These are phyloP conservation scores for Mycena vitilis DNA, from an alignment of 768 basidiomycete species.

Conservation along the genomic window DNA sequence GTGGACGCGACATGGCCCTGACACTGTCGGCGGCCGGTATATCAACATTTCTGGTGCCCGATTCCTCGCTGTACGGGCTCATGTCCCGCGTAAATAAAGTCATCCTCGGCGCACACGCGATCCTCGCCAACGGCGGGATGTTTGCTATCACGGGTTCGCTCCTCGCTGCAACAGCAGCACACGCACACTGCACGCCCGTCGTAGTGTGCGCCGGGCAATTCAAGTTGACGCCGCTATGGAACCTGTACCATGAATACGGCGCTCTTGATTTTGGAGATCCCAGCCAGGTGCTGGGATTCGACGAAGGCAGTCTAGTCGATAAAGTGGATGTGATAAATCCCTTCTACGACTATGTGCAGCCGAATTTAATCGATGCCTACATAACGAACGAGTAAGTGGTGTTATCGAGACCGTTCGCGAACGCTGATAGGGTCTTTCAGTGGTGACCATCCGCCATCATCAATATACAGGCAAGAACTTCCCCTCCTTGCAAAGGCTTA, in stretches of 20 bases:
- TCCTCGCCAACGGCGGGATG: conserved; percentile 96
- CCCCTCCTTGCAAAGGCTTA: conserved; percentile 19
- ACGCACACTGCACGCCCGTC: conserved; percentile 90
- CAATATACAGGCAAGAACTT: conserved; percentile 77
- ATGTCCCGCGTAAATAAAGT: conserved; percentile 99
- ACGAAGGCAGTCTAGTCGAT: conserved; percentile 83
- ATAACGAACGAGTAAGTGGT: conserved; percentile 94
- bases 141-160: conserved; percentile 90
- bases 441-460: conserved; percentile 96
- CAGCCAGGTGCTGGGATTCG: conserved; percentile 72
- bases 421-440: conserved; percentile 53
- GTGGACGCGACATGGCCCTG: conserved; percentile 87
- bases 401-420: conserved; percentile 20
- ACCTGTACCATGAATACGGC: conserved; percentile 87
- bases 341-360: conserved; percentile 95
- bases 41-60: conserved; percentile 96
- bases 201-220: conserved; percentile 96
- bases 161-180: conserved; percentile 87
- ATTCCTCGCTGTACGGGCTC: conserved; percentile 94
- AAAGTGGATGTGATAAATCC: conserved; percentile 95
- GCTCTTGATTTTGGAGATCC: conserved; percentile 85
- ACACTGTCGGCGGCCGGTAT: conserved; percentile 85
- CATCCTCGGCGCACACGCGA: conserved; percentile 93
- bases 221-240: conserved; percentile 94
- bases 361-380: conserved; percentile 92